Conservation (phyloP, 2,329 filamentous ascomycete species). For the Saccharata proteae region DNA sequence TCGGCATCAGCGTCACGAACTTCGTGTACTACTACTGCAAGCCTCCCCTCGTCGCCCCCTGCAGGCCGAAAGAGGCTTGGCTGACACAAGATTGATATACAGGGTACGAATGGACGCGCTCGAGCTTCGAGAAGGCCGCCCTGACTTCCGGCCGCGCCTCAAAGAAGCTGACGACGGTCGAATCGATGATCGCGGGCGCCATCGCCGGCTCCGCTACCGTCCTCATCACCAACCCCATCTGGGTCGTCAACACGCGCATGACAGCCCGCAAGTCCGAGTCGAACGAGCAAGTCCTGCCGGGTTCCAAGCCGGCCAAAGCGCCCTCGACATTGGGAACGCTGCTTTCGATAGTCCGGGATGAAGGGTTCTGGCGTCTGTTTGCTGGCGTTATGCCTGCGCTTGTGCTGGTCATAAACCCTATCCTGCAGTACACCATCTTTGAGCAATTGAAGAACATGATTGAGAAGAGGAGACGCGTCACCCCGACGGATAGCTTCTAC, state of each 20-base stretch:
- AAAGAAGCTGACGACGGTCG: constrained; percentile 76
- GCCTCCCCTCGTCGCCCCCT: constrained; percentile 9
- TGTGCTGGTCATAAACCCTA: constrained; percentile 93
- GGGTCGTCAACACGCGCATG: constrained; percentile 98
- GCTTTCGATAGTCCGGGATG: constrained; percentile 65
- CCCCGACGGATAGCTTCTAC: constrained; percentile 77
- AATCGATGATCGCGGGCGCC: constrained; percentile 91
- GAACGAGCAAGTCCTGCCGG: constrained; percentile 26
- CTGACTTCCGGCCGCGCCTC: constrained; percentile 57
- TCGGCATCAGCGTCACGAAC: constrained; percentile 97
- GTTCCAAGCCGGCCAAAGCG: constrained; percentile 36
- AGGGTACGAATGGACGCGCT: constrained; percentile 91
- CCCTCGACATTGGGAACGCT: constrained; percentile 74
- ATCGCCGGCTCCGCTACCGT: constrained; percentile 90
- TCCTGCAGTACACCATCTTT: constrained; percentile 96
- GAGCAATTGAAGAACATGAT: constrained; percentile 92
- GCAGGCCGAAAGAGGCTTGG: not conserved
- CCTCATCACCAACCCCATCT: constrained; percentile 94
- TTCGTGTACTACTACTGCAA: constrained; percentile 98
- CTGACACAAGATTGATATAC: not conserved
- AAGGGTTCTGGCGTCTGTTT: constrained; percentile 78
- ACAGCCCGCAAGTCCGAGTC: constrained; percentile 67
- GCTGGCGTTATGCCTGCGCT: constrained; percentile 85
- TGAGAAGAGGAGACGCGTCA: constrained; percentile 66
- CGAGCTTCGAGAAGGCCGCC: constrained; percentile 71